A percentile compares a stretch with the other conserved stretches of the same genome.
Evolutionary conservation across 352 stramenopile species (phyloP).

Genomic region (Globisporangium barbulae): DNA sequence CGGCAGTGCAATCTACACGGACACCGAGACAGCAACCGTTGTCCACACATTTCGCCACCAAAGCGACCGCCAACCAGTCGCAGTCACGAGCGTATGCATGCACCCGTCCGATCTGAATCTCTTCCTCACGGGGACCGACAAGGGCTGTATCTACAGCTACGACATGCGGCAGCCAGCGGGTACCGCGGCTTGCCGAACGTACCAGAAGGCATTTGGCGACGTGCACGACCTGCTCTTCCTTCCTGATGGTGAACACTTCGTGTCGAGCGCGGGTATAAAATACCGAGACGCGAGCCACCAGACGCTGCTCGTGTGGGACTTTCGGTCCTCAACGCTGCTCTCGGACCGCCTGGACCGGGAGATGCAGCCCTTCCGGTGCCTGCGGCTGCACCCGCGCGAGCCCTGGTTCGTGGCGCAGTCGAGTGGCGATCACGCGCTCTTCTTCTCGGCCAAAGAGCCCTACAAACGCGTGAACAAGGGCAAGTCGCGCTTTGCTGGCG

Average conservation of each 20-base stretch:
- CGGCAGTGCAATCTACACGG: constrained; percentile 20
- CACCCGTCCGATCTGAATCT: constrained; percentile 29
- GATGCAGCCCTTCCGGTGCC: constrained; percentile 38
- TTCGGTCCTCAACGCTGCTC: constrained; percentile 36
- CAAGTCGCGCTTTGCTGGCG: constrained; percentile 18
- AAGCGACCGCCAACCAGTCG: neutral
- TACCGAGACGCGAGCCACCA: constrained; percentile 50
- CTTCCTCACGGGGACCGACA: constrained; percentile 31
- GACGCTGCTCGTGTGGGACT: constrained; percentile 67
- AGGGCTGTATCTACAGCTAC: constrained; percentile 30
- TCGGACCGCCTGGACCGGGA: constrained; percentile 47
- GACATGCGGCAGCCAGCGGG: constrained; percentile 27
- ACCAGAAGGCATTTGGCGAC: constrained; percentile 33
- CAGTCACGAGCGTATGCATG: constrained; percentile 27
- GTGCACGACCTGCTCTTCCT: constrained; percentile 63
- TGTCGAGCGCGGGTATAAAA: constrained; percentile 44
- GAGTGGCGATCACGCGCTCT: constrained; percentile 29
- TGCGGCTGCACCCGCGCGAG: constrained; percentile 38
- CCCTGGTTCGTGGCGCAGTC: constrained; percentile 48
- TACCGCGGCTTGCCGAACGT: constrained; percentile 3
- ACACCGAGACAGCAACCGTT: constrained; percentile 30
- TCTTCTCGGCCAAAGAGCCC: constrained; percentile 40
- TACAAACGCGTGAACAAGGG: constrained; percentile 47
- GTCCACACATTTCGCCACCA: constrained; percentile 10
- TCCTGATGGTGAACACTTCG: constrained; percentile 26